A percentile compares a stretch with the other conserved stretches of the same genome.
Evolutionary conservation across 2,329 filamentous ascomycete genomes (phyloP).

Genomic region (Lomentospora prolificans): DNA sequence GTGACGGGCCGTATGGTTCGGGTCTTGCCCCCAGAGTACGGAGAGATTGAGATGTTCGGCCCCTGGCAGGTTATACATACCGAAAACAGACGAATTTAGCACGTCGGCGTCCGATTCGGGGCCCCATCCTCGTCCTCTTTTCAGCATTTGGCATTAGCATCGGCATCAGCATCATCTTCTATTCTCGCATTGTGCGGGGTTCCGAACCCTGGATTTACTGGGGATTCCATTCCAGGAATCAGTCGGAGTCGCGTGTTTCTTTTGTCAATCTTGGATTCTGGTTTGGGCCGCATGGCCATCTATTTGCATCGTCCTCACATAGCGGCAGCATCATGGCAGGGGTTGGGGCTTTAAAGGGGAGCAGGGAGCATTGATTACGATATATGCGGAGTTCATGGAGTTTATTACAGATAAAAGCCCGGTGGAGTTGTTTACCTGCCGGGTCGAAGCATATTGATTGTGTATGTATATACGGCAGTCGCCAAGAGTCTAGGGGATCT

Average conservation of each 20-base stretch:
- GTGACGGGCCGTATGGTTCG: conserved; percentile 43
- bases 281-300: neutral
- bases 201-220: neutral
- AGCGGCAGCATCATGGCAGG: neutral
- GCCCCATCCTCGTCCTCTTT: neutral
- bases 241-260: neutral
- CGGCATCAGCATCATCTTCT: neutral
- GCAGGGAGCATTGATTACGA: neutral
- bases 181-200: neutral
- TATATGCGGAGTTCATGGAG: neutral
- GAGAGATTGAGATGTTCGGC: conserved; percentile 37
- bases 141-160: neutral
- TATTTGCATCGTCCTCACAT: neutral
- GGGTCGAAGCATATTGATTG: neutral
- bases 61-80: conserved; percentile 40
- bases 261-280: neutral
- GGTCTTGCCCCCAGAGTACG: conserved; percentile 44
- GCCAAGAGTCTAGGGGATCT: too few species aligned
- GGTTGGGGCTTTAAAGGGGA: neutral
- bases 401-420: neutral
- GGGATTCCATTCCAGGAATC: neutral
- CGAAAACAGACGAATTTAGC: conserved; percentile 26
- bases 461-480: neutral
- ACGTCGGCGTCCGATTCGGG: neutral
- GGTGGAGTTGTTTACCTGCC: neutral